Conservation (phyloP, 2,329 filamentous ascomycete genomes). For the Sclerotinia sclerotiorum region DNA sequence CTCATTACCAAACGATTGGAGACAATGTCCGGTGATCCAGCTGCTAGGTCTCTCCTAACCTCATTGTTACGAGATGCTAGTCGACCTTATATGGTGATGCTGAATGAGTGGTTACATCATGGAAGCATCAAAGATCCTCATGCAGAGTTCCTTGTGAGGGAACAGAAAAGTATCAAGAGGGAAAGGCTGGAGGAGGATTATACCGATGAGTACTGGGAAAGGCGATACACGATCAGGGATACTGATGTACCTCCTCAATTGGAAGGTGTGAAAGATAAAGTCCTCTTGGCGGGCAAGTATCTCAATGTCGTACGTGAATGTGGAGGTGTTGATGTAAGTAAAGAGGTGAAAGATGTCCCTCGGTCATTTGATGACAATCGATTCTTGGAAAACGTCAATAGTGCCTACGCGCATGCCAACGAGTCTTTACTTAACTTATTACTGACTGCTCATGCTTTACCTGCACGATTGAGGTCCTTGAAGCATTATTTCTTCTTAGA, state of each 20-base stretch:
- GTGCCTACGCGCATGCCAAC: conserved; percentile 92
- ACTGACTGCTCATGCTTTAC: conserved; percentile 87
- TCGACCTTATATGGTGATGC: conserved; percentile 93
- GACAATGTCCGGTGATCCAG: conserved; percentile 89
- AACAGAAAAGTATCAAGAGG: conserved; percentile 90
- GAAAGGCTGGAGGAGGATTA: conserved; percentile 94
- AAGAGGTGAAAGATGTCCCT: conserved; percentile 84
- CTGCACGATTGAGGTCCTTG: conserved; percentile 80
- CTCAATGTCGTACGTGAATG: conserved; percentile 97
- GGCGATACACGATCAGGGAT: conserved; percentile 91
- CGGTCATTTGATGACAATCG: conserved; percentile 86
- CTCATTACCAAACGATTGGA: conserved; percentile 82
- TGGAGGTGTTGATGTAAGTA: conserved; percentile 90
- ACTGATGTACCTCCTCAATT: conserved; percentile 90
- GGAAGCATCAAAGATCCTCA: conserved; percentile 94
- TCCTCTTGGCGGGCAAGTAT: conserved; percentile 93
- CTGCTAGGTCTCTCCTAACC: conserved; percentile 77
- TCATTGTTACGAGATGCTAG: conserved; percentile 84
- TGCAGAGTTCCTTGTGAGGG: conserved; percentile 89
- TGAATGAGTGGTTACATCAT: conserved; percentile 98
- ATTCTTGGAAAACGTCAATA: conserved; percentile 94
- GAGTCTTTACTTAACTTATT: conserved; percentile 87
- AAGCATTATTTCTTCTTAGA: conserved; percentile 99
- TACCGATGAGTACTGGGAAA: conserved; percentile 99
- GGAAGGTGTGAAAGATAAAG: conserved; percentile 87